These are phyloP conservation scores for Xerocomus spinulosus DNA, from an alignment of 768 basidiomycete species.

Conservation along the genomic window DNA sequence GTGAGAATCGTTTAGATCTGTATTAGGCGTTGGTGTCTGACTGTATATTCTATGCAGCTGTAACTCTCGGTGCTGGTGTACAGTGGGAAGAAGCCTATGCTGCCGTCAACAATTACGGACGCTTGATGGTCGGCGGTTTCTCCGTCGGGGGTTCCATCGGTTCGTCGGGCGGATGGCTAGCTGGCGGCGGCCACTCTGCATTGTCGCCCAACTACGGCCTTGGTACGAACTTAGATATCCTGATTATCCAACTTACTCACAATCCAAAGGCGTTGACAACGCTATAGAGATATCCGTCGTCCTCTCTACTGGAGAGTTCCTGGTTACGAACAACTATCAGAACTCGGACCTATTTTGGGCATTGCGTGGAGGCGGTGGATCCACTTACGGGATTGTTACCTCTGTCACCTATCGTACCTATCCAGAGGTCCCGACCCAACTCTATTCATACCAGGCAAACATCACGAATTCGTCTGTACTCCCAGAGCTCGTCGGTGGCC, in stretches of 20 bases:
- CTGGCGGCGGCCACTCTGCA: slow-evolving; percentile 46
- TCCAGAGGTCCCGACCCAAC: slow-evolving; percentile 32
- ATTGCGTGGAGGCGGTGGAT: slow-evolving; percentile 48
- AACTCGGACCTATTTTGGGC: slow-evolving; percentile 54
- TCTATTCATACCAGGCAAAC: slow-evolving; percentile 28
- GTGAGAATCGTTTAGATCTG: slow-evolving; percentile 5
- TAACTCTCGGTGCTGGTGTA: slow-evolving; percentile 40
- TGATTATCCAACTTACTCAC: neutral
- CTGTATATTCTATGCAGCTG: slow-evolving; percentile 21
- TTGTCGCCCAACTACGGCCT: slow-evolving; percentile 41
- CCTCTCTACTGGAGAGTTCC: slow-evolving; percentile 37
- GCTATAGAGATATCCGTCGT: slow-evolving; percentile 45
- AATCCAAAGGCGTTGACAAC: slow-evolving; percentile 41
- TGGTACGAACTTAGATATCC: slow-evolving; percentile 23
- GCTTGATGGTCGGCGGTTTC: slow-evolving; percentile 44
- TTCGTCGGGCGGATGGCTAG: slow-evolving; percentile 47
- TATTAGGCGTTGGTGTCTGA: neutral
- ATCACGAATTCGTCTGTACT: slow-evolving; percentile 29
- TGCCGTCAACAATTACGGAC: slow-evolving; percentile 35
- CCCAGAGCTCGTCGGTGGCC: slow-evolving; percentile 31
- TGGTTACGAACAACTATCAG: slow-evolving; percentile 37
- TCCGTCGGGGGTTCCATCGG: slow-evolving; percentile 40
- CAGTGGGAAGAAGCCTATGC: slow-evolving; percentile 46
- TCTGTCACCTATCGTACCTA: slow-evolving; percentile 46
- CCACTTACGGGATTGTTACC: slow-evolving; percentile 46